Base-by-base conservation (phyloP, 805 yeast species). In the Ogataea salicorniae region DNA sequence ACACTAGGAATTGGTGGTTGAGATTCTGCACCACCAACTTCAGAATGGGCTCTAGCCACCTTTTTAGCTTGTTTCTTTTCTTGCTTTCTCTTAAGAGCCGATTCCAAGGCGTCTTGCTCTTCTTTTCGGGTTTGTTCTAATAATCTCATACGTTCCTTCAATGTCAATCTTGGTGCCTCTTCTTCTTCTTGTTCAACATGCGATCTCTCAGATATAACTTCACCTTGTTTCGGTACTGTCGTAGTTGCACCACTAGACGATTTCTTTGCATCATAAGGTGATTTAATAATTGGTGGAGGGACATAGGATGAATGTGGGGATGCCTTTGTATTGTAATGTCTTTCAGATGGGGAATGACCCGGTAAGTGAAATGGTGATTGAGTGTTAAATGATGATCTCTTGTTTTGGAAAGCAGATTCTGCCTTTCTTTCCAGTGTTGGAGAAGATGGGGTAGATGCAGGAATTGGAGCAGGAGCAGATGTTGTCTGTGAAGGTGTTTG, bases 81-180 rank as follows among this genome's bases (percentile, higher is more conserved):
- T 48, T 73, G 75, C 48, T 73, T 74, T 58, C 75, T 76, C 55
- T 74, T 76, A 59, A 75, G 54, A 7, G 83, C 79, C 4, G 81
- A 84, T 53, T 80, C 91, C 48, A 80, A 71, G 50, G 84, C 92
- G 22, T 58, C 61, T 18, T 84, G 87, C 57, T 88, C 95, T 59
- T 85, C 86, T 49, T 78, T 79, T 61, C 88, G 96, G 49, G 83
- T 81, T 59, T 87, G 79, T 63, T 91, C 96, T 43, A 92, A 72
- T 59, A 87, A 59, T 5, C 89, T 88, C 61, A 92, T 89, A 54
- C 98, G 77, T 57, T 94, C 97, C 61, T 85, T 85, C 57, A 92
- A 71, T 48, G 95, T 84, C 71, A 90, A 67, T 55, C 86, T 82
- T 8, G 96, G 96, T 34, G 75, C 79, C 33, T 75, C 84, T 29